A percentile compares a stretch with the other conserved stretches of the same genome.
Evolutionary conservation across 345 rosid species (phyloP).

Genomic region (Moricandia arvensis): DNA sequence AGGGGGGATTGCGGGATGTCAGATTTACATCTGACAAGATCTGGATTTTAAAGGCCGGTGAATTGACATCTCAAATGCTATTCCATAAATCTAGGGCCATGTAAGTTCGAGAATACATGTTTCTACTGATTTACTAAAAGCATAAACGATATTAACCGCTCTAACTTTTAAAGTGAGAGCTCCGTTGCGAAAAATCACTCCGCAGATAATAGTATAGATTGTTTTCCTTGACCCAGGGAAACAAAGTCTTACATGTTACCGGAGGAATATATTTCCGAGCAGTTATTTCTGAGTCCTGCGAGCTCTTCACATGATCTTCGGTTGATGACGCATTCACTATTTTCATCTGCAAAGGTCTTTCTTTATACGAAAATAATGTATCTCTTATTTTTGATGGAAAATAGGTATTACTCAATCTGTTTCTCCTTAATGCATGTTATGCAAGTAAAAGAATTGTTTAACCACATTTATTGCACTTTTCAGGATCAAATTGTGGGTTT

Average conservation of each 20-base stretch:
- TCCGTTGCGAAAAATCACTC: no score
- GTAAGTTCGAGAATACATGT: slow-evolving; percentile 48
- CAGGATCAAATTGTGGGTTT: slow-evolving; percentile 76
- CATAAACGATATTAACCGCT: no score
- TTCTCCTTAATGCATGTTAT: neutral
- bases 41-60: slow-evolving; percentile 67
- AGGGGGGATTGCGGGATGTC: slow-evolving; percentile 80
- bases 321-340: slow-evolving; percentile 55
- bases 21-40: slow-evolving; percentile 63
- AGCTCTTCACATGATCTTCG: slow-evolving; percentile 43
- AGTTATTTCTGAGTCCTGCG: slow-evolving; percentile 68
- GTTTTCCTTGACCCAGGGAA: slow-evolving; percentile 58
- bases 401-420: no score
- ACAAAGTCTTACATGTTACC: slow-evolving; percentile 62
- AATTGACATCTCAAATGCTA: slow-evolving; percentile 49
- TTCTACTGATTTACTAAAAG: no score
- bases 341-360: slow-evolving; percentile 66
- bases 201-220: no score
- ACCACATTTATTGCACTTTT: slow-evolving; percentile 25
- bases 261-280: slow-evolving; percentile 84
- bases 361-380: slow-evolving; percentile 1
- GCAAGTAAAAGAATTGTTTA: neutral
- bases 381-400: no score
- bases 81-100: slow-evolving; percentile 37
- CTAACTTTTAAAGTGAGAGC: no score